Evolutionary conservation across 1,284 basidiomycete species (phyloP).

Genomic region (Pseudozyma sp.): DNA sequence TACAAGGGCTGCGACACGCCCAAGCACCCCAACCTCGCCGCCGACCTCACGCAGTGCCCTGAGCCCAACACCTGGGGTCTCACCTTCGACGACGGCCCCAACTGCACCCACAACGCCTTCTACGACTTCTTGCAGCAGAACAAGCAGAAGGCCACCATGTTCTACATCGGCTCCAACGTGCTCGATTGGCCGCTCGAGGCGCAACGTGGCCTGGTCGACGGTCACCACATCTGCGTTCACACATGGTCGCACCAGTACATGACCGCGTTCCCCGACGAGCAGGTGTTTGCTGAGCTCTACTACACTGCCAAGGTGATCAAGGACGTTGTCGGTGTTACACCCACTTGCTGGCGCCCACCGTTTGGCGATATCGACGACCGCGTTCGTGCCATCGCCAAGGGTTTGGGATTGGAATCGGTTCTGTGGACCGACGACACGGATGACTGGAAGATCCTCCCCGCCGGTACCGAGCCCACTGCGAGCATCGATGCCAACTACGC

Average conservation of each 20-base stretch:
- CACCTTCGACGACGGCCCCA: slow-evolving; percentile 72
- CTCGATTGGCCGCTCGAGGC: slow-evolving; percentile 73
- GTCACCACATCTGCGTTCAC: slow-evolving; percentile 64
- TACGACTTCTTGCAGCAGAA: slow-evolving; percentile 72
- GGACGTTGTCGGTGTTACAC: slow-evolving; percentile 71
- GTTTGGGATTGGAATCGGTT: slow-evolving; percentile 71
- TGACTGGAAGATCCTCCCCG: slow-evolving; percentile 70
- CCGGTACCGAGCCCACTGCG: slow-evolving; percentile 64
- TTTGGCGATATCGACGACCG: slow-evolving; percentile 73
- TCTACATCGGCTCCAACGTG: slow-evolving; percentile 72
- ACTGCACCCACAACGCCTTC: slow-evolving; percentile 72
- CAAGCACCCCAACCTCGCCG: slow-evolving; percentile 57
- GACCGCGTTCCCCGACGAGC: slow-evolving; percentile 71
- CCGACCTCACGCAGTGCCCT: slow-evolving; percentile 70
- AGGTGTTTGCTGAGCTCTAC: slow-evolving; percentile 74
- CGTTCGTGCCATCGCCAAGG: slow-evolving; percentile 72
- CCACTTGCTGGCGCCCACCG: slow-evolving; percentile 71
- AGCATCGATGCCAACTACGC: slow-evolving; percentile 71
- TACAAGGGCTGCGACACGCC: slow-evolving; percentile 63
- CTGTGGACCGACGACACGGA: slow-evolving; percentile 72
- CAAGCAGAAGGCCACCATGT: slow-evolving; percentile 72
- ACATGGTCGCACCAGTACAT: slow-evolving; percentile 72
- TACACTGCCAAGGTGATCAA: slow-evolving; percentile 73
- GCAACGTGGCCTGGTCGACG: slow-evolving; percentile 69
- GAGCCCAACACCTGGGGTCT: slow-evolving; percentile 73